Percentiles rank a stretch among this genome's conserved stretches.
Evolutionary conservation across 73 alveolate genomes (phyloP).

Genomic region (Paraurostyla sp.): DNA sequence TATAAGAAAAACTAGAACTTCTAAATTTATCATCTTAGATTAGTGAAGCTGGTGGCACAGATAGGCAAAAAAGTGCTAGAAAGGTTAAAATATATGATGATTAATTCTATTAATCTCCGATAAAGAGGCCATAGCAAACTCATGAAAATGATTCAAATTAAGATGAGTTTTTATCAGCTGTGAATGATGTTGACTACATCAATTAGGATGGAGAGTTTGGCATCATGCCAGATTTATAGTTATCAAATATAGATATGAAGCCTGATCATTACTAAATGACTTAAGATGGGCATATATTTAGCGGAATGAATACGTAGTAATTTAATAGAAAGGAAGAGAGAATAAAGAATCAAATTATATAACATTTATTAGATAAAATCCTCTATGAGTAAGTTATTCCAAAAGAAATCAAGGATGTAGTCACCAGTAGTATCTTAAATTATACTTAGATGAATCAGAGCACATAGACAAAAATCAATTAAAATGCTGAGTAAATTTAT

Average conservation of each 20-base stretch:
- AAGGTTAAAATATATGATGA: neutral
- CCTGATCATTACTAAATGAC: neutral
- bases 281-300: neutral
- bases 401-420: neutral
- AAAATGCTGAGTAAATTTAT: neutral
- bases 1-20: too few relatives aligned
- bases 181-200: neutral
- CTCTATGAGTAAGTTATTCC: slow-evolving; percentile 53
- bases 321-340: slow-evolving; percentile 45
- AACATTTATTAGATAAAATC: slow-evolving; percentile 10
- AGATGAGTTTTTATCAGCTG: neutral
- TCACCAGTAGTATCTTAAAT: neutral
- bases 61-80: neutral
- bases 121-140: neutral
- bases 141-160: neutral
- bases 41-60: too few relatives aligned
- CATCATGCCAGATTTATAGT: neutral
- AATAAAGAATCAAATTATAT: neutral
- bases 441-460: neutral
- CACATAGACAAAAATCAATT: neutral
- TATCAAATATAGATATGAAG: neutral
- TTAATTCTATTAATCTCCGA: neutral
- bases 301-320: neutral
- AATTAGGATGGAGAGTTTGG: neutral
- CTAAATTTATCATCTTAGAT: too few relatives aligned